phyloP scores from a whole-genome alignment of 1,284 basidiomycete genomes.

The Vanrija pseudolonga region DNA sequence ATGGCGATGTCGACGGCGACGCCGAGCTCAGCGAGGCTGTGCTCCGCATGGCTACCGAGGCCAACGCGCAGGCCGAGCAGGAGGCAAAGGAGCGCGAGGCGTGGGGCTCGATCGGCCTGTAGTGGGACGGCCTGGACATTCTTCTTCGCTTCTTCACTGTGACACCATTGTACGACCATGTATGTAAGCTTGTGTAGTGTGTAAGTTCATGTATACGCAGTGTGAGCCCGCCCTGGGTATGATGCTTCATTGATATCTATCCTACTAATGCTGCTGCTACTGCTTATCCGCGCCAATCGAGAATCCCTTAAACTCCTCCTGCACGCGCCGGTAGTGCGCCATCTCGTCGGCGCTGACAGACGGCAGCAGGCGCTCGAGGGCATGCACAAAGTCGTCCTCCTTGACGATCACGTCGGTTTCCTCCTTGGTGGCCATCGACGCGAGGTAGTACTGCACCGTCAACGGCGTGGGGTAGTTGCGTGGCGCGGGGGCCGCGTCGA shows the following conservation, averaged over 20 bases:
- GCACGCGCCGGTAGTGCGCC: slow-evolving; percentile 75
- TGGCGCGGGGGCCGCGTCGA: slow-evolving; percentile 21
- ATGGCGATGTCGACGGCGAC: slow-evolving; percentile 3
- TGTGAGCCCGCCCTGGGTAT: neutral
- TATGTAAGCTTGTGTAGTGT: no score
- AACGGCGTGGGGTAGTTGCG: slow-evolving; percentile 67
- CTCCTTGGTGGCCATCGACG: slow-evolving; percentile 69
- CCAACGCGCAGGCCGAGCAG: neutral
- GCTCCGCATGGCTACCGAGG: slow-evolving; percentile 15
- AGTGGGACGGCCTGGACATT: neutral
- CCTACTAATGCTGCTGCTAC: neutral
- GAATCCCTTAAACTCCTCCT: slow-evolving; percentile 59
- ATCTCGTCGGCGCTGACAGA: slow-evolving; percentile 87
- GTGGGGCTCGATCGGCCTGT: slow-evolving; percentile 7
- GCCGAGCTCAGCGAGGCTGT: slow-evolving; percentile 13
- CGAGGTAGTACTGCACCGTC: slow-evolving; percentile 88
- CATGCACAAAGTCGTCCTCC: slow-evolving; percentile 69
- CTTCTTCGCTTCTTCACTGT: no score
- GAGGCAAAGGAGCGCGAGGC: slow-evolving; percentile 9
- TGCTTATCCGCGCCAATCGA: slow-evolving; percentile 18
- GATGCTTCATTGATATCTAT: neutral
- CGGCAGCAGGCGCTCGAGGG: slow-evolving; percentile 73
- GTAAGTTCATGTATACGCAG: neutral
- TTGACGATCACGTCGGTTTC: slow-evolving; percentile 74
- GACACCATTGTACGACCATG: no score